Base-by-base conservation (phyloP, 2,329 filamentous ascomycete genomes). In the Colletotrichum sp. region DNA sequence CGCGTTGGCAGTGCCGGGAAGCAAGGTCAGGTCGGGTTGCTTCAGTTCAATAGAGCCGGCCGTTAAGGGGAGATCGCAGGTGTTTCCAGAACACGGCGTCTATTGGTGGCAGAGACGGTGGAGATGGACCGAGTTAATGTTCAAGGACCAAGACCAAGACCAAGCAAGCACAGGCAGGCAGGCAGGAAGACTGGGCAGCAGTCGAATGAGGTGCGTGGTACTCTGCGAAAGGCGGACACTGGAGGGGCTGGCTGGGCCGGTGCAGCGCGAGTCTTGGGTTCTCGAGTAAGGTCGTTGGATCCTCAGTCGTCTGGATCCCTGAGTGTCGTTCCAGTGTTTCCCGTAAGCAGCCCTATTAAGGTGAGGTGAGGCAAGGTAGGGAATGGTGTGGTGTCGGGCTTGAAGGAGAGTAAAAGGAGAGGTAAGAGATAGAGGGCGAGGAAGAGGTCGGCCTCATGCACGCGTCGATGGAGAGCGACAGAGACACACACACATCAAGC, bases 61-160 rank as follows among this genome's bases (percentile, higher is more conserved):
- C 60, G 72, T 74, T 30, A 74, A 74, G 72, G 73, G 57, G 69
- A 75, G 70, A 75, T 75, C 70, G 73, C 73, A 73, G 69, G 73
- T 75, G 73, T 73, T 75, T 75, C 73, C 73, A 68, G 64, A 75
- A 75, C 73, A 75, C 73, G 57, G 73, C 73, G 73, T 75, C 73
- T 68, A 75, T 75, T 75, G 73, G 73, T 68, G 69, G 72, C 72
- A 66, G 63, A 66, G 68, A 48, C 43, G 52, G 55, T 72, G 61
- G 68, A 43, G 48, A 68, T 59, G 18, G 66, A 68, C 28, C 52
- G 30, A 43, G 21, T 28, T 32, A 55, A 63, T 36, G 72, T 30
- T 21, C 48, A 68, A 55, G 28, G 43, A 32, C 65, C 65, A 55
- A 68, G 28, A 34, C 12, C 26, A n/a, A 55, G 43, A 34, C 4